phyloP scores from a whole-genome alignment of 2,329 filamentous ascomycete genomes.

The Microascus cirrosus region DNA sequence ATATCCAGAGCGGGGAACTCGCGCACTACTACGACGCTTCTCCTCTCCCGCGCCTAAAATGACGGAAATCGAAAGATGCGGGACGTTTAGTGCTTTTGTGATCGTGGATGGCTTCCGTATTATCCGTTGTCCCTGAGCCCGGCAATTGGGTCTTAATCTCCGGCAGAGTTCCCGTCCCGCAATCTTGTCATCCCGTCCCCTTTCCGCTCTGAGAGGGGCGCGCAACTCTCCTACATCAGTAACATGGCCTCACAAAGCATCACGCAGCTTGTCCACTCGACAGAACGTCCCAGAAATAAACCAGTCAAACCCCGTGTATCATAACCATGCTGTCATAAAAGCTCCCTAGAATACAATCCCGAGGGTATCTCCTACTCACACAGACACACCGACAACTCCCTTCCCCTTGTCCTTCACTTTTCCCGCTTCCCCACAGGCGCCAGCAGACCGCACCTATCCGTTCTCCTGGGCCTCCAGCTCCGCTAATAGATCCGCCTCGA shows the following conservation, averaged over 20 bases:
- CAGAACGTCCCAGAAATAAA: not conserved
- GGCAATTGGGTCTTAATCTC: not conserved
- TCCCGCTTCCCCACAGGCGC: not conserved
- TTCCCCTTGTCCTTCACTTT: not conserved
- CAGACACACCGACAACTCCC: not conserved
- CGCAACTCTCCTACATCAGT: not conserved
- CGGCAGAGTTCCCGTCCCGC: not conserved
- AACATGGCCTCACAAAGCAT: no score
- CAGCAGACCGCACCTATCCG: slow-evolving; percentile 1
- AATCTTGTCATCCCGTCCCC: not conserved
- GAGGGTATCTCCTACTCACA: not conserved
- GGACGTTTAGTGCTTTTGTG: not conserved
- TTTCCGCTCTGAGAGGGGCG: not conserved
- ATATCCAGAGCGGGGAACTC: no score
- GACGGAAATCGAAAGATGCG: not conserved
- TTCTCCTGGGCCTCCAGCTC: slow-evolving; percentile 34
- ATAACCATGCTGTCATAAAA: not conserved
- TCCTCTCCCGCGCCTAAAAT: not conserved
- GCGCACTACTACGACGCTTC: no score
- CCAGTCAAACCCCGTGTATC: not conserved
- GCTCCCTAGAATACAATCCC: not conserved
- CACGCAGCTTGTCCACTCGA: no score
- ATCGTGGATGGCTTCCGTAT: not conserved
- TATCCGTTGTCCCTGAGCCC: not conserved
- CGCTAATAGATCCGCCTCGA: slow-evolving; percentile 53